A percentile compares a stretch with the other conserved stretches of the same genome.
Evolutionary conservation across 768 basidiomycete species (phyloP).

Genomic region (Tricholoma sp.): DNA sequence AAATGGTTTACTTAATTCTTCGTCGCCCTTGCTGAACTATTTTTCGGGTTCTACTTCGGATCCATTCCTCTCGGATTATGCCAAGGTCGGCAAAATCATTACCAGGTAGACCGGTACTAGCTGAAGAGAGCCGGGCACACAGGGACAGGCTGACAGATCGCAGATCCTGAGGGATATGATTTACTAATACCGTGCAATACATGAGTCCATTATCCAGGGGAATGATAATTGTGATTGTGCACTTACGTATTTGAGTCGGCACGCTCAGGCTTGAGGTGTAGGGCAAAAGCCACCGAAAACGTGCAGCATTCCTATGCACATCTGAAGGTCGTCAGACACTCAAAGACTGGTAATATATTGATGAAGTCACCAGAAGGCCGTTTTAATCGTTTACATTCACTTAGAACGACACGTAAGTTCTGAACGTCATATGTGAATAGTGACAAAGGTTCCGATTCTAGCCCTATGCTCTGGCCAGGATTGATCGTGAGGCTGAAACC

Average conservation of each 20-base stretch:
- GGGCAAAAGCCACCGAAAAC: conserved; percentile 43
- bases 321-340: conserved; percentile 16
- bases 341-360: background rate
- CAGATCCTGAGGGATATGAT: conserved; percentile 48
- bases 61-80: conserved; percentile 61
- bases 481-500: conserved; percentile 53
- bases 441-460: conserved; percentile 27
- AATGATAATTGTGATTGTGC: background rate
- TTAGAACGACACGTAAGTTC: conserved; percentile 39
- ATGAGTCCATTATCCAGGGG: background rate
- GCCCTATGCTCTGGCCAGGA: conserved; percentile 31
- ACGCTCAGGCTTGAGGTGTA: conserved; percentile 29
- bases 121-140: conserved; percentile 50
- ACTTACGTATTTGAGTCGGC: background rate
- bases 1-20: conserved; percentile 19
- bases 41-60: conserved; percentile 39
- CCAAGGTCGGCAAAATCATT: conserved; percentile 57
- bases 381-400: conserved; percentile 55
- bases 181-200: conserved; percentile 28
- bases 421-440: conserved; percentile 46
- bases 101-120: conserved; percentile 56
- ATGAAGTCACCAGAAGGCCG: conserved; percentile 37
- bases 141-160: conserved; percentile 43
- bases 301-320: conserved; percentile 18
- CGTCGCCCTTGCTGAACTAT: conserved; percentile 27